Base-by-base conservation (phyloP, 2,329 filamentous ascomycete genomes). In the Aureobasidium sp. region DNA sequence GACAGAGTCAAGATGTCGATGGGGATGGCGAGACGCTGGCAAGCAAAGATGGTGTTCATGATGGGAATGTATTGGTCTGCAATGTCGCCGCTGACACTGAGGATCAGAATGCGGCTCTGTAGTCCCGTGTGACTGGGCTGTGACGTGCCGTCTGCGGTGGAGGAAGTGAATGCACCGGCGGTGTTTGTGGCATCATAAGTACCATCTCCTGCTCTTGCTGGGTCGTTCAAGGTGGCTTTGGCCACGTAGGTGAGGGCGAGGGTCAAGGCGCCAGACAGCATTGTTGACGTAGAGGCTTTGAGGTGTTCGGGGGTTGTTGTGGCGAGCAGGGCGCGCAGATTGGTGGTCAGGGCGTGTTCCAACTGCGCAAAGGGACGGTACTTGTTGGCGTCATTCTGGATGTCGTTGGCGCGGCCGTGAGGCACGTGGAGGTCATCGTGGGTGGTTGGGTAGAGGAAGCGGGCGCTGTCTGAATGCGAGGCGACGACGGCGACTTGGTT, bases 31-130 rank as follows among this genome's bases (percentile, higher is more conserved):
- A 91, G 82, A 65, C 93, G 86, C 69, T 95, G 89, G 62, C 93
- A 94, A 2, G 94, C 94, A 74, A 99, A 99, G 63, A 97, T 95
- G 68, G 88, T 84, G 76, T 99, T 99, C 94, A 99, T 99, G 66
- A 95, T 94, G 0, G 93, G 88, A 60, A 99, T 99, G 77, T 99
- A 99, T 74, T 97, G 86, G 63, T 84, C 88, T 5, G 91, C 85
- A 0, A 95, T 84, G 68, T 93, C 89, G 69, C 90, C 90, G 49
- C 90, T 95, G 4, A 96, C 91, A 50, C 89, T 95, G 58, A 99
- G 73, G 64, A 97, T 86, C 59, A 99, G 81, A 68, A 99, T 95
- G 62, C 94, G 88, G 15, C 87, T 87, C 66, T 89, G 86, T 21
- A 94, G 78, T 19, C 82, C 78, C 66, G 66, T 73, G 66, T 62